Conservation (phyloP, 805 yeast genomes). For the Komagataella pastoris region DNA sequence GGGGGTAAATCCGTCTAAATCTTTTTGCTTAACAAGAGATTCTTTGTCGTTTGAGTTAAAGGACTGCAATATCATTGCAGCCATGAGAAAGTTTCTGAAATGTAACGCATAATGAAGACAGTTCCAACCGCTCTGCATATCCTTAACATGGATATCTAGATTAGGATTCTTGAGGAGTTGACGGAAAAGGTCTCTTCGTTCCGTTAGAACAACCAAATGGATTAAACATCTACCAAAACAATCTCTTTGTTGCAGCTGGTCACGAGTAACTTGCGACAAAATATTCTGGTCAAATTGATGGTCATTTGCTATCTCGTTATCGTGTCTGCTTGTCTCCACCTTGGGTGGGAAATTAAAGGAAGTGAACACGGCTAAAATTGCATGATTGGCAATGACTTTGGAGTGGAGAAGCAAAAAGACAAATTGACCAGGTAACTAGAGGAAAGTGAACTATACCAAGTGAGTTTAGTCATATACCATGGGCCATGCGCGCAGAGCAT, state of each 20-base stretch:
- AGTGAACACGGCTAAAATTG: constrained; percentile 4
- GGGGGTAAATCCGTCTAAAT: constrained; percentile 62
- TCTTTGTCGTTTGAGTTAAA: constrained; percentile 7
- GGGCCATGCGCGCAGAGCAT: not conserved
- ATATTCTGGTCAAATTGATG: constrained; percentile 3
- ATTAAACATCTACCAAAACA: constrained; percentile 51
- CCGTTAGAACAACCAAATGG: constrained; percentile 40
- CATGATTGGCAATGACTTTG: not conserved
- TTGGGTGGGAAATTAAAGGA: not conserved
- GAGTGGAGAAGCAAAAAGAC: not conserved
- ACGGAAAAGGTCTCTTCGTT: constrained; percentile 31
- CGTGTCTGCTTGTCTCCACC: not conserved
- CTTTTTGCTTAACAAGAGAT: constrained; percentile 39
- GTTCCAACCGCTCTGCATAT: constrained; percentile 74
- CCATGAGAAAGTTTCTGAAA: constrained; percentile 41
- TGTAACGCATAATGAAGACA: constrained; percentile 60
- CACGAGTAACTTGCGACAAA: constrained; percentile 17
- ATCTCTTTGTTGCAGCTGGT: constrained; percentile 38
- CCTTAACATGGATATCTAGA: constrained; percentile 32
- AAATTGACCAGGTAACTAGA: not conserved
- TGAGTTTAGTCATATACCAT: not conserved
- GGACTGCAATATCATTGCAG: constrained; percentile 23
- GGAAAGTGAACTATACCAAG: not conserved
- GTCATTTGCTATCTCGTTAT: constrained; percentile 1
- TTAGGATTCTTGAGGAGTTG: constrained; percentile 33